Evolutionary conservation across 2,329 filamentous ascomycete genomes (phyloP).

Genomic region (Pseudogymnoascus sp.): DNA sequence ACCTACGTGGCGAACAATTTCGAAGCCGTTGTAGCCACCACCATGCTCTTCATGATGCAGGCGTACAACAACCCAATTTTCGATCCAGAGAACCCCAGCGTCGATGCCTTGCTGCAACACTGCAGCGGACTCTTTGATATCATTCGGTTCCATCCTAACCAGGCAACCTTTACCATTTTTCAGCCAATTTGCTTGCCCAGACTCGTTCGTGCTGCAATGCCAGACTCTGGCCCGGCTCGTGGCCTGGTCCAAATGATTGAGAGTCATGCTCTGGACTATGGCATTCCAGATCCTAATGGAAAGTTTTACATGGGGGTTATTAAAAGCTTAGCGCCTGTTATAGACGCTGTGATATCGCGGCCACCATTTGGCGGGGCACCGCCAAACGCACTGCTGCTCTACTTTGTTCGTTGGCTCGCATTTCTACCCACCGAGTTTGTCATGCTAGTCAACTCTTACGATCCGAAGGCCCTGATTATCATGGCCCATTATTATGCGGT

Average conservation of each 20-base stretch:
- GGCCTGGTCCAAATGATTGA: background rate
- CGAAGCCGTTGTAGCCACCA: conserved; percentile 17
- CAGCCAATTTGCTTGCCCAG: conserved; percentile 10
- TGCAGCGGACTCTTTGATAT: conserved; percentile 15
- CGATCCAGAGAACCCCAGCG: background rate
- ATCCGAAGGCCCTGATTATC: conserved; percentile 17
- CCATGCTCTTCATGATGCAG: conserved; percentile 16
- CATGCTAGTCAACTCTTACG: conserved; percentile 13
- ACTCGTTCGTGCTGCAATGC: conserved; percentile 11
- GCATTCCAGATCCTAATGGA: background rate
- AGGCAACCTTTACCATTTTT: conserved; percentile 9
- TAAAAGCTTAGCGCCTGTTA: background rate
- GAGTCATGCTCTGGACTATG: background rate
- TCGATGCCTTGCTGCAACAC: conserved; percentile 17
- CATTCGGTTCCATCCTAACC: conserved; percentile 9
- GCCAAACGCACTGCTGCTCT: conserved; percentile 14
- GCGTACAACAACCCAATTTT: background rate
- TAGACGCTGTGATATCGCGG: background rate
- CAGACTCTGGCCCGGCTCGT: conserved; percentile 13
- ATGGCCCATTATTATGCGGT: conserved; percentile 20
- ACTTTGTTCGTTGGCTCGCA: conserved; percentile 19
- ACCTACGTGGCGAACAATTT: conserved; percentile 11
- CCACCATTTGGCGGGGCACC: background rate
- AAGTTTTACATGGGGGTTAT: background rate
- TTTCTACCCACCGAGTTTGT: conserved; percentile 15